These are phyloP conservation scores for Ziziphus jujuba DNA, from an alignment of 306 rosid genomes.

Conservation along the genomic window DNA sequence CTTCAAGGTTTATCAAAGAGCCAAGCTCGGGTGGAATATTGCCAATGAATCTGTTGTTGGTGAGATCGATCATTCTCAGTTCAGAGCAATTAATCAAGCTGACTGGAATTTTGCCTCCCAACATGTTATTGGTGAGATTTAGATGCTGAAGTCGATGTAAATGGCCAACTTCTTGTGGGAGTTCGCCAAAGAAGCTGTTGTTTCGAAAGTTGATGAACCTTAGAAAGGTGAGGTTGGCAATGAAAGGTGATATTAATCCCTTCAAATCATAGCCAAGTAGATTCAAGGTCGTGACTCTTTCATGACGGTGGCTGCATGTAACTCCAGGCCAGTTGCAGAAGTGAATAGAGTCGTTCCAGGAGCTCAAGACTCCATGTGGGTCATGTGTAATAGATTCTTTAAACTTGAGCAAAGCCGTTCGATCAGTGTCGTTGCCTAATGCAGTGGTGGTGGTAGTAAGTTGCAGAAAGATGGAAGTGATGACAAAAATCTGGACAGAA, in stretches of 20 bases:
- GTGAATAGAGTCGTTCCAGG: conserved; percentile 41
- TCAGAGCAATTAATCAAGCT: conserved; percentile 32
- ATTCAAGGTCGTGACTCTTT: conserved; percentile 29
- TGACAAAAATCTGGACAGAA: too few relatives aligned
- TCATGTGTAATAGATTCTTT: conserved; percentile 32
- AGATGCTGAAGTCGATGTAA: conserved; percentile 13
- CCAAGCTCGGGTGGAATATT: conserved; percentile 16
- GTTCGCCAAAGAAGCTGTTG: neutral
- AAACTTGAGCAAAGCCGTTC: conserved; percentile 29
- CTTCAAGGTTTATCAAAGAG: conserved; percentile 7
- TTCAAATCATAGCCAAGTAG: conserved; percentile 1
- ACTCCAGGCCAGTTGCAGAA: conserved; percentile 49
- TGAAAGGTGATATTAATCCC: conserved; percentile 40
- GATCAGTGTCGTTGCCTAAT: neutral
- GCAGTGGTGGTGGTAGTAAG: neutral
- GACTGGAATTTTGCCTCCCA: conserved; percentile 39
- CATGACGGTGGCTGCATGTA: conserved; percentile 33
- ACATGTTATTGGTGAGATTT: conserved; percentile 19
- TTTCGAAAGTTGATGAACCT: neutral
- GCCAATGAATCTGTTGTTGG: conserved; percentile 5
- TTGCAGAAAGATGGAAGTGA: too few relatives aligned
- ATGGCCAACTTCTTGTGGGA: neutral
- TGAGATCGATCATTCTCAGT: neutral
- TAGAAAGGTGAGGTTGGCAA: conserved; percentile 40
- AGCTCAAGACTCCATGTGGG: conserved; percentile 18